These are phyloP conservation scores for Irineochytrium annulatum DNA, from an alignment of 192 early-diverging fungal species.

Conservation along the genomic window DNA sequence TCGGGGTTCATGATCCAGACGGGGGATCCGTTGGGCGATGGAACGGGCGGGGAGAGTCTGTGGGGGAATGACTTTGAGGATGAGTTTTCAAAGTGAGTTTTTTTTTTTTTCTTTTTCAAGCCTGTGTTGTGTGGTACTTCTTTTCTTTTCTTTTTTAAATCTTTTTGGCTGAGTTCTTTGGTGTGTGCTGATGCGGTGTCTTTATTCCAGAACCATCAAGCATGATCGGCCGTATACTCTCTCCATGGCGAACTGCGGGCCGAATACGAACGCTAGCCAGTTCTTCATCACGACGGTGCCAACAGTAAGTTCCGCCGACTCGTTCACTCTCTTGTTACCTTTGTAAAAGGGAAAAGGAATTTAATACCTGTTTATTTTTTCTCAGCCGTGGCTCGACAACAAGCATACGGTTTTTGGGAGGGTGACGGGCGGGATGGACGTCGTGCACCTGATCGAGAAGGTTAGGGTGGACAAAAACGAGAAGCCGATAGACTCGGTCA, in stretches of 20 bases:
- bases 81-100: slow-evolving; percentile 55
- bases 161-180: neutral
- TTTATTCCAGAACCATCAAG: slow-evolving; percentile 48
- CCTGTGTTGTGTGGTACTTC: neutral
- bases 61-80: slow-evolving; percentile 94
- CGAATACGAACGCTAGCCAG: slow-evolving; percentile 87
- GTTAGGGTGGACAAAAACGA: slow-evolving; percentile 80
- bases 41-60: slow-evolving; percentile 89
- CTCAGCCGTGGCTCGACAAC: slow-evolving; percentile 89
- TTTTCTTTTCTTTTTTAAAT: neutral
- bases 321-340: slow-evolving; percentile 11
- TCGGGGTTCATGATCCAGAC: slow-evolving; percentile 98
- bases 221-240: slow-evolving; percentile 90
- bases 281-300: slow-evolving; percentile 95
- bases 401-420: slow-evolving; percentile 96
- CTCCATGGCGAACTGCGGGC: slow-evolving; percentile 89
- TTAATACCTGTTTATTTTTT: slow-evolving; percentile 18
- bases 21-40: slow-evolving; percentile 69
- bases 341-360: slow-evolving; percentile 13
- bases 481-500: slow-evolving; percentile 82
- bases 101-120: slow-evolving; percentile 15
- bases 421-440: slow-evolving; percentile 86
- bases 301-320: slow-evolving; percentile 53
- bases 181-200: neutral
- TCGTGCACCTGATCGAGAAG: slow-evolving; percentile 81